Evolutionary conservation across 1,139 yeast genomes (phyloP).

Genomic region (Petasospora rhodanensis): DNA sequence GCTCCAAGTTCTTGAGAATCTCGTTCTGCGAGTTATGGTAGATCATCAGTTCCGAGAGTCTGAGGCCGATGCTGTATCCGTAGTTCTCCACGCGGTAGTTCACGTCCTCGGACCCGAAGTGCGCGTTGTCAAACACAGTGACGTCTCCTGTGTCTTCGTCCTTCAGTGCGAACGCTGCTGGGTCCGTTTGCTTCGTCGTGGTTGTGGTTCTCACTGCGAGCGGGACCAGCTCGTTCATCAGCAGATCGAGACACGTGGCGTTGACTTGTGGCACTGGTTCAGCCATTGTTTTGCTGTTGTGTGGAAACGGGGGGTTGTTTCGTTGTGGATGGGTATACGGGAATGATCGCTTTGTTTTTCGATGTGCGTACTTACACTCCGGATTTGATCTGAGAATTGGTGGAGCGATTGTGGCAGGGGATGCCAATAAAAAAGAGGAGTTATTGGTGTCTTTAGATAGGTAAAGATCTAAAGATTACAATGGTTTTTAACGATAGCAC

Average conservation of each 20-base stretch:
- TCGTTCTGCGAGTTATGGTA: constrained; percentile 47
- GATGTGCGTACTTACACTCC: background rate
- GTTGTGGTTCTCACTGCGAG: constrained; percentile 54
- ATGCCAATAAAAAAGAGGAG: too few species aligned
- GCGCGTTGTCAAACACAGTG: constrained; percentile 34
- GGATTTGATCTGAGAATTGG: too few species aligned
- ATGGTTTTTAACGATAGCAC: too few species aligned
- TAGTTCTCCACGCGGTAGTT: constrained; percentile 57
- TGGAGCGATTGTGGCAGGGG: too few species aligned
- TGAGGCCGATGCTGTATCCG: constrained; percentile 73
- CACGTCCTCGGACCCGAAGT: constrained; percentile 47
- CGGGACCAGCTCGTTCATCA: constrained; percentile 75
- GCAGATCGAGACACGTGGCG: constrained; percentile 49
- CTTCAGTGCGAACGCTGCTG: constrained; percentile 24
- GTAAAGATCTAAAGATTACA: too few species aligned
- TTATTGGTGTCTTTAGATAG: too few species aligned
- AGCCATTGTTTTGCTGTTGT: constrained; percentile 5
- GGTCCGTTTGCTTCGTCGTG: constrained; percentile 19
- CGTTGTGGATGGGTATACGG: too few species aligned
- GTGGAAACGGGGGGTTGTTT: background rate
- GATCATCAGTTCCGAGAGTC: constrained; percentile 67
- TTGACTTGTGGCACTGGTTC: constrained; percentile 33
- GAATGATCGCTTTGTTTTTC: too few species aligned
- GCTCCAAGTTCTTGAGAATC: constrained; percentile 47
- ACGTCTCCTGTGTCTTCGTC: constrained; percentile 39